Evolutionary conservation across 2,329 filamentous ascomycete genomes (phyloP).

Genomic region (Colletotrichum musicola): DNA sequence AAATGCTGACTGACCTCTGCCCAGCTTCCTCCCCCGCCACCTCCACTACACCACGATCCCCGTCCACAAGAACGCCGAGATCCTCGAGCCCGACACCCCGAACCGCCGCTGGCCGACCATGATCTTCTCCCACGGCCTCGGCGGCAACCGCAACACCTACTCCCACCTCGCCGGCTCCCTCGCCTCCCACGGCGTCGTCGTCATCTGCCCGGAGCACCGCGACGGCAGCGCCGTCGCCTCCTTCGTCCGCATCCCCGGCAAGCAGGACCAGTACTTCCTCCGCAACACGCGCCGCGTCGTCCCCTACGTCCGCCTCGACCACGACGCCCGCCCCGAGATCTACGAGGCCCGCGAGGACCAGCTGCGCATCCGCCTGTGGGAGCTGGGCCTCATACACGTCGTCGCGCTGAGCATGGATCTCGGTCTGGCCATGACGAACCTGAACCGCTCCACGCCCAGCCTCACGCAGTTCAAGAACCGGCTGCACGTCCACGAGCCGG

Average conservation of each 20-base stretch:
- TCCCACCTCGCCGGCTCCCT: constrained; percentile 85
- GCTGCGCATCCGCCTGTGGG: constrained; percentile 82
- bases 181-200: constrained; percentile 84
- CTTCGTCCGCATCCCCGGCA: constrained; percentile 73
- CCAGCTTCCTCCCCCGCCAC: constrained; percentile 75
- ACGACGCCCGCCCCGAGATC: constrained; percentile 74
- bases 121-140: constrained; percentile 88
- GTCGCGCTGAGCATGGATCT: constrained; percentile 75
- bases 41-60: constrained; percentile 81
- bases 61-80: constrained; percentile 76
- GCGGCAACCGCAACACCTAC: constrained; percentile 85
- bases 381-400: constrained; percentile 78
- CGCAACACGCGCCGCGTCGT: constrained; percentile 52
- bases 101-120: constrained; percentile 80
- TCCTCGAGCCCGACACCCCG: constrained; percentile 64
- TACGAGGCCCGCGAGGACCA: constrained; percentile 78
- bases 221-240: constrained; percentile 85
- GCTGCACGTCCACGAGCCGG: constrained; percentile 78
- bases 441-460: constrained; percentile 63
- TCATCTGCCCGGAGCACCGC: constrained; percentile 85
- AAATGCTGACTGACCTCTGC: neutral
- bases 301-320: constrained; percentile 67
- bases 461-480: constrained; percentile 71
- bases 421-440: constrained; percentile 62
- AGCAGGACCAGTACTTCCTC: constrained; percentile 53